Percentiles rank a stretch among this genome's conserved stretches.
These are phyloP conservation scores for Abelmoschus esculentus DNA, from an alignment of 345 rosid genomes.

Conservation along the genomic window DNA sequence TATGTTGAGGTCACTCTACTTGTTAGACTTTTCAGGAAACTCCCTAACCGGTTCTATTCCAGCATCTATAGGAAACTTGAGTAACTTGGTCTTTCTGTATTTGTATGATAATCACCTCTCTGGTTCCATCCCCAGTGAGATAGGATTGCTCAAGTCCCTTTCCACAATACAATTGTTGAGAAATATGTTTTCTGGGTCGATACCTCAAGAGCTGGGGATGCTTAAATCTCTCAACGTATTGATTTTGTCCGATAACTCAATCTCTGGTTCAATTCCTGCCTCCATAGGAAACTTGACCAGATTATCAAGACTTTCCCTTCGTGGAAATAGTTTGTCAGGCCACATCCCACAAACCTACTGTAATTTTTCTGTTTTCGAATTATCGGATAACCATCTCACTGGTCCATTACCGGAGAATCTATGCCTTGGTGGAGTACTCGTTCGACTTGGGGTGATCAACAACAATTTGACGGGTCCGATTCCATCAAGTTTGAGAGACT, in stretches of 20 bases:
- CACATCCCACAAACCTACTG: neutral
- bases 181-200: too few relatives aligned
- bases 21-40: neutral
- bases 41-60: neutral
- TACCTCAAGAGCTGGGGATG: neutral
- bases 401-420: neutral
- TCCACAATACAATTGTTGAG: neutral
- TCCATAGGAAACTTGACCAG: neutral
- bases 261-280: neutral
- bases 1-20: neutral
- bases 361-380: neutral
- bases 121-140: neutral
- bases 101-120: neutral
- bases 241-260: neutral
- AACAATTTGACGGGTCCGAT: constrained; percentile 23
- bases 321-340: neutral
- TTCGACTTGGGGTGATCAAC: neutral
- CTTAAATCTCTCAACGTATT: neutral
- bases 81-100: neutral
- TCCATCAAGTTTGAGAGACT: constrained; percentile 27
- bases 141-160: neutral
- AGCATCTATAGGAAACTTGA: neutral
- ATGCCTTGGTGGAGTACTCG: neutral
- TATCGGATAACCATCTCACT: neutral
- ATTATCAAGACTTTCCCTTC: neutral